Percentiles rank a stretch among this genome's conserved stretches.
These are phyloP conservation scores for Selaginella moellendorffii DNA, from an alignment of 75 land plant genomes.

Conservation along the genomic window DNA sequence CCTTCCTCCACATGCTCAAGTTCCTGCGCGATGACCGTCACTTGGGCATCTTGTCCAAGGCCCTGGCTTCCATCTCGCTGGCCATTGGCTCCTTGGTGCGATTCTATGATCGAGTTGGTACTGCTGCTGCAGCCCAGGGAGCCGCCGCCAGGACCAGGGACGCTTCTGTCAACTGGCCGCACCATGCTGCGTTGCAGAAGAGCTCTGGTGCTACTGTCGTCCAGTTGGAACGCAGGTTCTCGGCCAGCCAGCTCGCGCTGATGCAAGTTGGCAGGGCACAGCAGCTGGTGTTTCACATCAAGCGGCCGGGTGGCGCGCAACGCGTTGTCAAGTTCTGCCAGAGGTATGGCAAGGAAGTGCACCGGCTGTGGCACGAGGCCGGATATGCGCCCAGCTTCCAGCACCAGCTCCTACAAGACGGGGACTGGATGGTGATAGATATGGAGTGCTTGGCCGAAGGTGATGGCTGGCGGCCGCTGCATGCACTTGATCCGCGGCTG, in stretches of 20 bases:
- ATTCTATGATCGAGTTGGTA: not conserved
- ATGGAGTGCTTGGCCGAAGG: conserved; percentile 1
- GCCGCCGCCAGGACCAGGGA: not conserved
- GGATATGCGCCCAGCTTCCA: not conserved
- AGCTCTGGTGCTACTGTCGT: conserved; percentile 1
- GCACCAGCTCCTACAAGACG: not conserved
- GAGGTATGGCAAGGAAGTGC: not conserved
- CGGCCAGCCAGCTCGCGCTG: conserved; percentile 2
- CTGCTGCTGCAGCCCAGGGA: no score
- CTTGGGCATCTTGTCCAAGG: not conserved
- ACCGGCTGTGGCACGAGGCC: not conserved
- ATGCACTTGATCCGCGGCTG: not conserved
- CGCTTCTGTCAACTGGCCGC: conserved; percentile 1
- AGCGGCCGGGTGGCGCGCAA: not conserved
- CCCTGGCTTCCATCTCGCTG: conserved; percentile 1
- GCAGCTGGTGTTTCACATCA: not conserved
- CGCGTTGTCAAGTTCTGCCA: not conserved
- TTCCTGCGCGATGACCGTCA: not conserved
- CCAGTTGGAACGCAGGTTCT: not conserved
- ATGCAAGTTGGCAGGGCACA: not conserved
- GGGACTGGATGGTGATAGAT: not conserved
- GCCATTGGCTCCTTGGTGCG: conserved; percentile 1
- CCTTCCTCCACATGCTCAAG: not conserved
- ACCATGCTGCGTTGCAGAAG: not conserved
- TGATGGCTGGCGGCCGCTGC: conserved; percentile 1